Evolutionary conservation across 179 eudicot genomes (phyloP).

Genomic region (Drosera spatulata): DNA sequence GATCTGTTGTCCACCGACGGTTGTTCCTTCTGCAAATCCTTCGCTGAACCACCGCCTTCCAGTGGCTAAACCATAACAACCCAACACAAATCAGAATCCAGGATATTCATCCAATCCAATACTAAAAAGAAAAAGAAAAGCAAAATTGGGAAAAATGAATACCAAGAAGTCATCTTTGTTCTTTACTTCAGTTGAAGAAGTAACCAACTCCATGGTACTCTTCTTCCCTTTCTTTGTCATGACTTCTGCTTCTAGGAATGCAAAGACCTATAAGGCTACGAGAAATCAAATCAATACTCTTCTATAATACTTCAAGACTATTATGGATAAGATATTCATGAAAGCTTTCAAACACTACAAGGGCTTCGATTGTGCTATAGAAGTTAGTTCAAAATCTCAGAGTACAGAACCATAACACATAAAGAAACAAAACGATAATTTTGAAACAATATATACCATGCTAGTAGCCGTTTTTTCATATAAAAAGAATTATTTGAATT

Average conservation of each 20-base stretch:
- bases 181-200: conserved; percentile 12
- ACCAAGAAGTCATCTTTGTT: conserved; percentile 57
- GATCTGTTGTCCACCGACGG: conserved; percentile 29
- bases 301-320: too few species aligned
- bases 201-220: conserved; percentile 17
- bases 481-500: too few species aligned
- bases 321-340: too few species aligned
- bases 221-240: conserved; percentile 35
- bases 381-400: too few species aligned
- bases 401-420: too few species aligned
- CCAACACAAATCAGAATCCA: not conserved
- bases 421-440: too few species aligned
- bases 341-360: too few species aligned
- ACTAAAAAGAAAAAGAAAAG: not conserved
- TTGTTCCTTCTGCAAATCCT: conserved; percentile 23
- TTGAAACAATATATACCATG: too few species aligned
- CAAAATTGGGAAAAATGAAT: not conserved
- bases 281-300: too few species aligned
- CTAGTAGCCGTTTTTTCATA: too few species aligned
- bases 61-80: conserved; percentile 32
- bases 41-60: conserved; percentile 56
- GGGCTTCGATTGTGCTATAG: too few species aligned
- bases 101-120: not conserved
- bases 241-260: conserved; percentile 2
- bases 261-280: too few species aligned